Percentiles rank a stretch among this genome's conserved stretches.
Evolutionary conservation across 2,329 filamentous ascomycete genomes (phyloP).

Genomic region (Coleophoma cylindrospora): DNA sequence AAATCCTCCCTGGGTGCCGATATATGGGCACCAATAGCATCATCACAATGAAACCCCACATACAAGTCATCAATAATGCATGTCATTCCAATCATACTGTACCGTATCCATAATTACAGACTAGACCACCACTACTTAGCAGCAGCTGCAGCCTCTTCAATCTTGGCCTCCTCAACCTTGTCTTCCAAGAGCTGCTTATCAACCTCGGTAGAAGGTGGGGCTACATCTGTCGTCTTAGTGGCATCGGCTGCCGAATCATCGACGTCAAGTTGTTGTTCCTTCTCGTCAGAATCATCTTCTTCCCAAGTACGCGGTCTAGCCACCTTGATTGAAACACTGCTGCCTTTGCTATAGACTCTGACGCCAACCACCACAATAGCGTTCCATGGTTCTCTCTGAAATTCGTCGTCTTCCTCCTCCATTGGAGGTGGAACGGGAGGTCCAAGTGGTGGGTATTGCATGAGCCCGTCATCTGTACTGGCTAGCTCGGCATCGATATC

Average conservation of each 20-base stretch:
- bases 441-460: conserved; percentile 11
- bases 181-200: conserved; percentile 14
- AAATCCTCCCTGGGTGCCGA: no score
- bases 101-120: no score
- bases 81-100: no score
- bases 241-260: conserved; percentile 42
- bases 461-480: conserved; percentile 13
- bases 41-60: no score
- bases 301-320: conserved; percentile 16
- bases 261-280: conserved; percentile 31
- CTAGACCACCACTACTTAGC: no score
- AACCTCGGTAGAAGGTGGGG: conserved; percentile 22
- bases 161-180: not conserved
- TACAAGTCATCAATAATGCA: no score
- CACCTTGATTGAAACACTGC: conserved; percentile 19
- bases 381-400: conserved; percentile 55
- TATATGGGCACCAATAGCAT: no score
- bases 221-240: conserved; percentile 29
- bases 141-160: no score
- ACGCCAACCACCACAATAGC: conserved; percentile 57
- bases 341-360: conserved; percentile 51
- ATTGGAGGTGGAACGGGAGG: conserved; percentile 23
- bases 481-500: conserved; percentile 13
- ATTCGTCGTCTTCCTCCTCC: conserved; percentile 47
- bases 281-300: conserved; percentile 8